Conservation (phyloP, 1,284 basidiomycete species). For the Waitea zeae region DNA sequence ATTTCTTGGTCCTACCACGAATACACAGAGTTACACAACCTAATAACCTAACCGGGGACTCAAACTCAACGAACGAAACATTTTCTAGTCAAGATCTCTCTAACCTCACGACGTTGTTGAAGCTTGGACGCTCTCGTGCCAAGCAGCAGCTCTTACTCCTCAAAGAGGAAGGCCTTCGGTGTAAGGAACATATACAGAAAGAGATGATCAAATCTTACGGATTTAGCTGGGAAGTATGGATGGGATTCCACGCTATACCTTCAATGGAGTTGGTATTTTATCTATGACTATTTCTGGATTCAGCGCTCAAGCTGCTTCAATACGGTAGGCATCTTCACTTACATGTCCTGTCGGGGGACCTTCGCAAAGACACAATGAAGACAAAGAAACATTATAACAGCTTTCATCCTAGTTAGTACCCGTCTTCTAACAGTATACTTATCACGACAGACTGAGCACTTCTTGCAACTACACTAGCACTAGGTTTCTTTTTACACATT, state of each 20-base stretch:
- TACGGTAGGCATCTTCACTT: slow-evolving; percentile 62
- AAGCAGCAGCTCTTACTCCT: too few species aligned
- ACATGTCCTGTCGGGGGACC: slow-evolving; percentile 77
- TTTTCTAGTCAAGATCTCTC: too few species aligned
- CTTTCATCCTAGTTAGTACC: slow-evolving; percentile 58
- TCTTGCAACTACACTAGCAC: slow-evolving; percentile 49
- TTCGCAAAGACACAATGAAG: slow-evolving; percentile 63
- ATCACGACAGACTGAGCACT: slow-evolving; percentile 57
- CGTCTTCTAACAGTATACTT: not conserved
- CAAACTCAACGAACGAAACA: too few species aligned
- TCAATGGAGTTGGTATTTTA: slow-evolving; percentile 47
- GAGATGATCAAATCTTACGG: slow-evolving; percentile 53
- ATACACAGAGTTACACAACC: too few species aligned
- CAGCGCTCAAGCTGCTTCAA: slow-evolving; percentile 1
- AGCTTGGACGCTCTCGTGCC: too few species aligned
- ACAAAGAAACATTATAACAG: slow-evolving; percentile 92
- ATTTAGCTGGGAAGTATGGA: slow-evolving; percentile 49
- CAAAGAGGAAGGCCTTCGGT: too few species aligned
- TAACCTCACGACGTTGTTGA: too few species aligned
- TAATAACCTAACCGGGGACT: too few species aligned
- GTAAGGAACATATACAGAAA: slow-evolving; percentile 47
- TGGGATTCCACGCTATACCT: slow-evolving; percentile 70
- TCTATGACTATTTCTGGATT: slow-evolving; percentile 1
- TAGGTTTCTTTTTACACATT: not conserved
- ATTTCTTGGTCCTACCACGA: slow-evolving; percentile 68